A percentile compares a stretch with the other conserved stretches of the same genome.
These are phyloP conservation scores for Poa pratensis DNA, from an alignment of 176 grass and related monocot species.

Conservation along the genomic window DNA sequence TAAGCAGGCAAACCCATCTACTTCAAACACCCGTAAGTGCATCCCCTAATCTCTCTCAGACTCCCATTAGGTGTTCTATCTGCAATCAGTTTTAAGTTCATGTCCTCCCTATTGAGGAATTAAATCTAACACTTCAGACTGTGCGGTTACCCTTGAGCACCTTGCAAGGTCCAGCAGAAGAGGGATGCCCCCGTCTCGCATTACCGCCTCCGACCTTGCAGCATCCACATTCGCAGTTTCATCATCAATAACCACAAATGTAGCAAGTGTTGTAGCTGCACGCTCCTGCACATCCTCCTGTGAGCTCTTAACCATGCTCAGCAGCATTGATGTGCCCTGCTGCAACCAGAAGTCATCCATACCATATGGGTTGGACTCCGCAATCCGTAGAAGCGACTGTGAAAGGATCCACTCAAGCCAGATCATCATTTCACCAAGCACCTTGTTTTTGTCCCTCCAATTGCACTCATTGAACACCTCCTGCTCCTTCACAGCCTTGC, in stretches of 20 bases:
- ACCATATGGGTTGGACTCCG: conserved; percentile 69
- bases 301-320: conserved; percentile 72
- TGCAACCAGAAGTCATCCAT: conserved; percentile 95
- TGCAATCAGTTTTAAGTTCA: too few species aligned
- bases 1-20: too few species aligned
- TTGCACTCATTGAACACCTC: conserved; percentile 66
- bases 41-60: too few species aligned
- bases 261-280: conserved; percentile 88
- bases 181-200: conserved; percentile 88
- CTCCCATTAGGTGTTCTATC: too few species aligned
- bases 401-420: conserved; percentile 94
- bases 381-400: conserved; percentile 78
- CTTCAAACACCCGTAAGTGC: too few species aligned
- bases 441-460: conserved; percentile 59
- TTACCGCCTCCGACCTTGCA: conserved; percentile 84
- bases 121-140: conserved; percentile 57
- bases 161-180: conserved; percentile 88
- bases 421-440: conserved; percentile 62
- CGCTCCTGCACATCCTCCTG: conserved; percentile 95
- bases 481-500: conserved; percentile 52
- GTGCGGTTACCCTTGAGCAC: conserved; percentile 82
- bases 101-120: too few species aligned
- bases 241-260: conserved; percentile 96
- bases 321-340: conserved; percentile 76
- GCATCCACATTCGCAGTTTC: conserved; percentile 92